A percentile compares a stretch with the other conserved stretches of the same genome.
Conservation (phyloP, 768 basidiomycete genomes). For the Melanogaster broomeanus region DNA sequence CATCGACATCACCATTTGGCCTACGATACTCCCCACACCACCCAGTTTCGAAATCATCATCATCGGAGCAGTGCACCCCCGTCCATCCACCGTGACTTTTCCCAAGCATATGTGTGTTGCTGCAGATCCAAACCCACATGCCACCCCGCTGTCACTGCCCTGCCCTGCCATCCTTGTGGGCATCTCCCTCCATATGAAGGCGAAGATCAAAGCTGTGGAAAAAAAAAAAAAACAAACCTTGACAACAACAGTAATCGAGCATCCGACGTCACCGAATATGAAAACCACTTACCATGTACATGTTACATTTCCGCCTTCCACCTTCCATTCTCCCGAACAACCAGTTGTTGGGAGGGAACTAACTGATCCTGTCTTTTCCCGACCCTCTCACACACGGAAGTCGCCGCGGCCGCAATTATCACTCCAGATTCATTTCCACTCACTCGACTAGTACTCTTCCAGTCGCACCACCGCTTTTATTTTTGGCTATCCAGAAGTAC, state of each 20-base stretch:
- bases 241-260: conserved; percentile 5
- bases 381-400: conserved; percentile 5
- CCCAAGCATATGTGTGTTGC: no score
- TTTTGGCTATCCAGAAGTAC: no score
- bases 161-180: no score
- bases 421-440: not conserved
- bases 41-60: no score
- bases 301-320: conserved; percentile 10
- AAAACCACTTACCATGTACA: not conserved
- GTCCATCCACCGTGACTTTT: no score
- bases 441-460: no score
- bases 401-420: not conserved
- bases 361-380: conserved; percentile 1
- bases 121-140: no score
- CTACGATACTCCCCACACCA: no score
- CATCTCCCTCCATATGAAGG: not conserved
- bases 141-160: no score
- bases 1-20: no score
- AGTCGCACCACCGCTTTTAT: not conserved
- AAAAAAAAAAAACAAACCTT: conserved; percentile 1
- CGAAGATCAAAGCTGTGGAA: not conserved
- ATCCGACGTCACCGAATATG: conserved; percentile 3
- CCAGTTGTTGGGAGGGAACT: not conserved
- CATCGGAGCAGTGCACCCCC: no score
- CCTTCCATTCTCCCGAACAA: not conserved